A percentile compares a stretch with the other conserved stretches of the same genome.
These are phyloP conservation scores for Mucor indicus DNA, from an alignment of 371 early-diverging fungal genomes.

Conservation along the genomic window DNA sequence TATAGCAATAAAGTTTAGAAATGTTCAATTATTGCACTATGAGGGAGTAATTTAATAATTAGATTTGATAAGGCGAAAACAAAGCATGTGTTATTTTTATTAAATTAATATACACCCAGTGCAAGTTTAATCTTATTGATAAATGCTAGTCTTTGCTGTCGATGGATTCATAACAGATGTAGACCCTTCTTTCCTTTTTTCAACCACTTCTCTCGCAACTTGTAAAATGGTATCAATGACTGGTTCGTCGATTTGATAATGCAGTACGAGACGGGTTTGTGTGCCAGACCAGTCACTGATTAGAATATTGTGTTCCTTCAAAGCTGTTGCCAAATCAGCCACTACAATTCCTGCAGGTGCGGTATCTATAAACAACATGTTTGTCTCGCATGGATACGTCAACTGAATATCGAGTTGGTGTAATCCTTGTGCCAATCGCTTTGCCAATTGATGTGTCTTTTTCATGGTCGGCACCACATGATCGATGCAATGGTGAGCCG, in stretches of 20 bases:
- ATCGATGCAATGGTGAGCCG: slow-evolving; percentile 67
- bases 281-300: slow-evolving; percentile 46
- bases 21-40: too few relatives aligned
- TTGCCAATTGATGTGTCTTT: slow-evolving; percentile 63
- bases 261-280: slow-evolving; percentile 64
- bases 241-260: slow-evolving; percentile 63
- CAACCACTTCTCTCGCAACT: slow-evolving; percentile 15
- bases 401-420: slow-evolving; percentile 55
- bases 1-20: too few relatives aligned
- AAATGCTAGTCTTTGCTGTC: not conserved
- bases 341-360: slow-evolving; percentile 39
- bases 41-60: too few relatives aligned
- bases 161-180: not conserved
- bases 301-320: slow-evolving; percentile 47
- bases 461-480: slow-evolving; percentile 60
- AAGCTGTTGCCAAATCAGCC: slow-evolving; percentile 41
- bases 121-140: too few relatives aligned
- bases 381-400: slow-evolving; percentile 74
- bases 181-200: slow-evolving; percentile 1
- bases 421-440: slow-evolving; percentile 57
- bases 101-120: too few relatives aligned
- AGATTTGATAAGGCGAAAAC: too few relatives aligned
- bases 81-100: too few relatives aligned
- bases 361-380: slow-evolving; percentile 79
- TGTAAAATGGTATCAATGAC: slow-evolving; percentile 48